A percentile compares a stretch with the other conserved stretches of the same genome.
These are phyloP conservation scores for Priceomyces melissophilus DNA, from an alignment of 805 yeast species.

Conservation along the genomic window DNA sequence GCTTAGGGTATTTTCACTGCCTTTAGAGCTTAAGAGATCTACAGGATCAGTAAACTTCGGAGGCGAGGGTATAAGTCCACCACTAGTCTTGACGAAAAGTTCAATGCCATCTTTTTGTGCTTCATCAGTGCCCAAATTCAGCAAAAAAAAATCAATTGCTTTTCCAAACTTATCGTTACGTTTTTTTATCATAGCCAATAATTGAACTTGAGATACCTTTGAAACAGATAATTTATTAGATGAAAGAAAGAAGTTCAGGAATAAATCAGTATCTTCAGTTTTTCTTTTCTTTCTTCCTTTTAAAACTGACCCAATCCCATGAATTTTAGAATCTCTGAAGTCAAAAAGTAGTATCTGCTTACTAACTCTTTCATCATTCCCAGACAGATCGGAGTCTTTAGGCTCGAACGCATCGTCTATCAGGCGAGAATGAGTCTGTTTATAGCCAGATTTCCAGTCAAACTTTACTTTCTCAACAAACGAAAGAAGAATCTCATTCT, in stretches of 20 bases:
- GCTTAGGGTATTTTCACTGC: constrained; percentile 7
- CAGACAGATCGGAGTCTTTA: constrained; percentile 49
- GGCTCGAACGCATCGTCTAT: constrained; percentile 54
- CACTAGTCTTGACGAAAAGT: constrained; percentile 34
- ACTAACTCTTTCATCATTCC: constrained; percentile 22
- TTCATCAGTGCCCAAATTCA: constrained; percentile 19
- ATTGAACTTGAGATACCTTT: constrained; percentile 50
- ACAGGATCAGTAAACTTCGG: constrained; percentile 54
- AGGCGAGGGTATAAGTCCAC: constrained; percentile 43
- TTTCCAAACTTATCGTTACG: constrained; percentile 50
- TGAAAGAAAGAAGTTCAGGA: constrained; percentile 23
- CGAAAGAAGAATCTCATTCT: constrained; percentile 53
- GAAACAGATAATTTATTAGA: constrained; percentile 47
- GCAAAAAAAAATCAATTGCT: constrained; percentile 14
- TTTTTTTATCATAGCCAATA: constrained; percentile 57
- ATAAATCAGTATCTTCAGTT: constrained; percentile 7
- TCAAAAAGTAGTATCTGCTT: constrained; percentile 68
- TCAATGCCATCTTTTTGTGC: constrained; percentile 38
- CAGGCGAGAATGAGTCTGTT: constrained; percentile 26
- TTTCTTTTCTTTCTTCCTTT: constrained; percentile 17
- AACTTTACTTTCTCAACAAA: constrained; percentile 42
- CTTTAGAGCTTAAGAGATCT: constrained; percentile 10
- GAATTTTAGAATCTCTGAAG: constrained; percentile 65
- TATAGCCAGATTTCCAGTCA: constrained; percentile 32
- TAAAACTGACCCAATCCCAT: constrained; percentile 38